Percentiles rank a stretch among this genome's conserved stretches.
Evolutionary conservation across 2,329 filamentous ascomycete species (phyloP).

Genomic region (Periconia macrospinosa): DNA sequence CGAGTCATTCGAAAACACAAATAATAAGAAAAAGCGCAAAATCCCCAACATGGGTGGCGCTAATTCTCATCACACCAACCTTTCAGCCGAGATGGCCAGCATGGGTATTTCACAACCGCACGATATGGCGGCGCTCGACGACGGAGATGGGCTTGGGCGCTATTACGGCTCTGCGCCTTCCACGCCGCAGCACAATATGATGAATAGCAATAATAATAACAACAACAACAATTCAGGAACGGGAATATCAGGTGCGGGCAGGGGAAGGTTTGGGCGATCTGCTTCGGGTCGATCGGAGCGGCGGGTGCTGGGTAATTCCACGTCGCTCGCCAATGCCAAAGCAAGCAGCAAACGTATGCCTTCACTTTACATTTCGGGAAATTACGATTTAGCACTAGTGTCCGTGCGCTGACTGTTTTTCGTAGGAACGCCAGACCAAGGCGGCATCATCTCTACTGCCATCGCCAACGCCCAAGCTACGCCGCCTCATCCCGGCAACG

Average conservation of each 20-base stretch:
- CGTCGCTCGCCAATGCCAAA: slow-evolving; percentile 48
- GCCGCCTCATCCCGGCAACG: slow-evolving; percentile 58
- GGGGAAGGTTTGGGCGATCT: slow-evolving; percentile 76
- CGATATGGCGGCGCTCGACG: slow-evolving; percentile 47
- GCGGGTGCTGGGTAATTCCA: slow-evolving; percentile 47
- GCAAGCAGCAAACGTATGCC: slow-evolving; percentile 43
- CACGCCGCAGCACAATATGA: slow-evolving; percentile 46
- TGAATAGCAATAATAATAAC: not conserved
- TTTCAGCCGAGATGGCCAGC: slow-evolving; percentile 66
- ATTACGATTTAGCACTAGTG: slow-evolving; percentile 19
- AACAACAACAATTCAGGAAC: slow-evolving; percentile 48
- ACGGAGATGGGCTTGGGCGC: slow-evolving; percentile 51
- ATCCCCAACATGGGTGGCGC: slow-evolving; percentile 85
- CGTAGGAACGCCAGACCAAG: slow-evolving; percentile 47
- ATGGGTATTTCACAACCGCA: slow-evolving; percentile 60
- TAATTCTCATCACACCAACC: slow-evolving; percentile 56
- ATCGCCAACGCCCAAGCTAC: slow-evolving; percentile 78
- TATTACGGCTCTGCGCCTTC: slow-evolving; percentile 61
- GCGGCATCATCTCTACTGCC: slow-evolving; percentile 88
- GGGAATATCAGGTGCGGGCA: slow-evolving; percentile 80
- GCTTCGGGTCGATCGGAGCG: slow-evolving; percentile 47
- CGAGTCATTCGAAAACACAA: slow-evolving; percentile 96
- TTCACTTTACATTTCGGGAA: slow-evolving; percentile 26
- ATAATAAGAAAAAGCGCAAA: slow-evolving; percentile 99
- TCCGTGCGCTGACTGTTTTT: slow-evolving; percentile 43